Base-by-base conservation (phyloP, 176 grass and related monocot genomes). In the Cocos nucifera region DNA sequence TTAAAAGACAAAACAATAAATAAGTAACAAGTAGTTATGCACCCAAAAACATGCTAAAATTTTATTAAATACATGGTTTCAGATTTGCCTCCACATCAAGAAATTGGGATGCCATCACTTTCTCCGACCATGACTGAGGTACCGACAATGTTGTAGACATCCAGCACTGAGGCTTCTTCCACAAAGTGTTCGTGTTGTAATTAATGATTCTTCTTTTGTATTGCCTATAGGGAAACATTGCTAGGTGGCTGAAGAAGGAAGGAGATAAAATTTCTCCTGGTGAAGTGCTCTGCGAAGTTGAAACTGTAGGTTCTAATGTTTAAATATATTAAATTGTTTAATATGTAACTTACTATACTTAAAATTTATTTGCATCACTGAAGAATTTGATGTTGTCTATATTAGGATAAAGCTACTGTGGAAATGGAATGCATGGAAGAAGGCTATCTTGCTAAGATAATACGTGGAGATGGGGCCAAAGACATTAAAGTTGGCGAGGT, bases 391-490 rank as follows among this genome's bases (percentile, higher is more conserved):
- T 39, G 21, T 64, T 49, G 50, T 62, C 58, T 63, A 23, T 25
- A 74, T 50, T 58, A 98, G 93, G 93, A 98, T 65, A 98, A 98
- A 80, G 87, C 87, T 3, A 98, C 87, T 0, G 87, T 98, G 8
- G 87, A 98, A 44, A 88, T 98, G 93, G 93, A 98, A 72, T 92
- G 84, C 76, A 92, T 98, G 93, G 93, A 98, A 78, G 93, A 98
- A 61, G 93, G 93, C 21, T 98, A 88, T 88, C 76, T 98, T 19
- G 93, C 87, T 73, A 98, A 98, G 63, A 98, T 98, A 67, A 52
- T 98, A 80, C 78, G 74, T 3, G 87, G 83, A 54, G 93, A 98
- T 78, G 87, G 93, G 75, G 74, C 93, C 50, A 98, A 98, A 67
- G 87, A 91, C 59, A 92, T 92, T 63, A 80, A 98, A 98, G 93